A percentile compares a stretch with the other conserved stretches of the same genome.
These are phyloP conservation scores for Saccharomyces pastorianus DNA, from an alignment of 1,139 yeast species.

Conservation along the genomic window DNA sequence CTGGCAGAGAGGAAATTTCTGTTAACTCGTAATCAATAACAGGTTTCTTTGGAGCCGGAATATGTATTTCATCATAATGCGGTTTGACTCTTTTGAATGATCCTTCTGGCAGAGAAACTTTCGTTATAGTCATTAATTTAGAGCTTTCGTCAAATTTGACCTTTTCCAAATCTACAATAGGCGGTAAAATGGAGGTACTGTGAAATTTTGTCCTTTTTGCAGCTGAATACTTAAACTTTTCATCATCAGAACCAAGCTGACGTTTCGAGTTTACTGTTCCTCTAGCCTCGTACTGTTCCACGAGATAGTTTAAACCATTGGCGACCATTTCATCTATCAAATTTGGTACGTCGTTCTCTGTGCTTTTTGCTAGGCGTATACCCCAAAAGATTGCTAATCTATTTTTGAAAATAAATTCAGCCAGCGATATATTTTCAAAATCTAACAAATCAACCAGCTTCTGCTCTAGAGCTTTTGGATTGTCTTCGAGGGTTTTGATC, in stretches of 20 bases:
- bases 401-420: conserved; percentile 45
- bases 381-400: conserved; percentile 50
- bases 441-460: conserved; percentile 47
- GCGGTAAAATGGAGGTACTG: conserved; percentile 35
- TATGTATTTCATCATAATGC: conserved; percentile 76
- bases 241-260: conserved; percentile 12
- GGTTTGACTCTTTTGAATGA: conserved; percentile 69
- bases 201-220: conserved; percentile 5
- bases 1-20: conserved; percentile 57
- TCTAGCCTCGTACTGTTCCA: conserved; percentile 29
- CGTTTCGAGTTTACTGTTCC: conserved; percentile 20
- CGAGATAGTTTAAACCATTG: conserved; percentile 31
- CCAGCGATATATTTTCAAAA: conserved; percentile 43
- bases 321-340: conserved; percentile 32
- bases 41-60: conserved; percentile 64
- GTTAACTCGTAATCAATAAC: conserved; percentile 45
- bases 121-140: conserved; percentile 52
- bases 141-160: conserved; percentile 66
- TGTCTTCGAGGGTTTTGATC: conserved; percentile 3
- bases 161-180: conserved; percentile 37
- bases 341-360: conserved; percentile 31
- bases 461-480: conserved; percentile 44
- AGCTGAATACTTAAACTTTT: conserved; percentile 19
- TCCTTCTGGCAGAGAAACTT: conserved; percentile 74
- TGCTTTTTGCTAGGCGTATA: conserved; percentile 37